Base-by-base conservation (phyloP, 768 basidiomycete species). In the Auriculariales sp. region DNA sequence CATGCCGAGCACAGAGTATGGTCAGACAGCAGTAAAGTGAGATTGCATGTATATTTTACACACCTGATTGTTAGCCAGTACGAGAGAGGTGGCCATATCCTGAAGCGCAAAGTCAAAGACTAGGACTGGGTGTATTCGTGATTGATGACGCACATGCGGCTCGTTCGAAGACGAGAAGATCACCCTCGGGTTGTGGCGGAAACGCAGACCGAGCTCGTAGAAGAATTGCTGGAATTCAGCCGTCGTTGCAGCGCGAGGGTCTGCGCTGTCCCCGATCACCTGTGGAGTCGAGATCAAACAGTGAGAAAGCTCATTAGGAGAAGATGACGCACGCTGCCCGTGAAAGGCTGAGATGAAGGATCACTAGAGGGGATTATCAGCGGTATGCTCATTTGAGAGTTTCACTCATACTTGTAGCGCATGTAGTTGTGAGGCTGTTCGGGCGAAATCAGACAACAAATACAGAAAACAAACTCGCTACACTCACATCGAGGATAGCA, bases 131-230 rank as follows among this genome's bases (percentile, higher is more conserved):
- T 31, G 47, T 19, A 14, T 2, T 14, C 29, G 10, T 2, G 10
- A 22, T n/a, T 15, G 11, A 30, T 17, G 34, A 47, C 53, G 3
- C 46, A 70, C 70, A 46, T 72, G 70, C 3, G 71, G 70, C 49
- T 72, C 70, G 54, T 72, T 72, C 57, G 70, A 70, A 35, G 71
- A 66, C 3, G 70, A 69, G 54, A 72, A 72, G n/a, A 72, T 55
- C 30, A 72, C 70, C 19, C 66, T 66, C 5, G 67, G 66, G 49
- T 71, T 72, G 28, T 52, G 46, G 1, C 54, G 59, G 53, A 72
- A 72, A 9, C 71, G 66, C 4, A 52, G 50, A 10, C 70, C 71
- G 25, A 72, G 59, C 46, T 72, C 68, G 31, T 59, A 45, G 68
- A 69, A 72, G 56, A 72, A 72, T 28, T 57, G 62, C 22, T 61